Evolutionary conservation across 768 basidiomycete species (phyloP), one percentile per base, ranked within the genome.

Genomic region (Myochromella boudieri): DNA sequence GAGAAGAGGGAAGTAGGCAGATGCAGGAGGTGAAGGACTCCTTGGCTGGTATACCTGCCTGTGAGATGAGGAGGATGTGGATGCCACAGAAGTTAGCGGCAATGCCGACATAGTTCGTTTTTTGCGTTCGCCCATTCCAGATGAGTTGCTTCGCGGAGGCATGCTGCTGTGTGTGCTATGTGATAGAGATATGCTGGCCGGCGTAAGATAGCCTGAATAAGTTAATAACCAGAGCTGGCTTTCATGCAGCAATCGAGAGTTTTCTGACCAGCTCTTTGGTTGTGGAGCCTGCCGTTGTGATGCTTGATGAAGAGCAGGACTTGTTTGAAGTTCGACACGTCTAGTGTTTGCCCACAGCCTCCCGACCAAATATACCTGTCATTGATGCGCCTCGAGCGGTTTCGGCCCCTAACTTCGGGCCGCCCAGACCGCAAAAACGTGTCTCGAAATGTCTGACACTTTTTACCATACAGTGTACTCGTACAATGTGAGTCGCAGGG

Each of bases 1-100:
- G 25, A 82, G 74, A 1, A 78, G 63, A 0, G 85, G 76, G 57
- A 91, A 92, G 64, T 91, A 91, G 0, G 87, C 76, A 2, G 89
- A 90, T 0, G 90, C 90, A 0, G 90, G 90, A 2, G 88, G 90
- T 5, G 87, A 87, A 1, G 73, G 72, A 37, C 66, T 68, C 11
- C 75, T 60, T 1, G 52, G 44, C 27, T 55, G 56, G 41, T 58
- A 59, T 27, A 56, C 49, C 20, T 58, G 54, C 20, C 62, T 57
- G 37, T 67, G 67, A 20, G 68, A 67, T 46, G 57, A 57, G 14
- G 68, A 66, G 7, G 71, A 68, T 28, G 60, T 67, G 8, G 76
- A 69, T 3, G 72, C 61, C 4, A 67, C 62, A 12, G 68, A 60
- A 5, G 61, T 60, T 29, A 70, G 46, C 18, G 66, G 65, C 20